A percentile compares a stretch with the other conserved stretches of the same genome.
These are phyloP conservation scores for Saturnispora diversa DNA, from an alignment of 805 yeast genomes.

Conservation along the genomic window DNA sequence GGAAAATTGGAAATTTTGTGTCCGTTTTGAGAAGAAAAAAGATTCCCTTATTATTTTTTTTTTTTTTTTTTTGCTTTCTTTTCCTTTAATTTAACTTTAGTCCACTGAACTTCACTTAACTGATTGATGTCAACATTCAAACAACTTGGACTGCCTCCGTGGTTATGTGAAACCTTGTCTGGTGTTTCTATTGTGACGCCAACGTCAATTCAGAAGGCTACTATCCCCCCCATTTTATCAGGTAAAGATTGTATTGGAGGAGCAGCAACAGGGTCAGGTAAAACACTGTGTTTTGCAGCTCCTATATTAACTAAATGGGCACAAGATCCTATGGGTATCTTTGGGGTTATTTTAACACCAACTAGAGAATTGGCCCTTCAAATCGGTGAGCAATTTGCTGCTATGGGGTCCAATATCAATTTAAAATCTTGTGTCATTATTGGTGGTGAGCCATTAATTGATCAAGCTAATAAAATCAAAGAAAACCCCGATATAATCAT, in stretches of 20 bases:
- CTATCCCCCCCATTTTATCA: conserved; percentile 76
- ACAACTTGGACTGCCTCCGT: conserved; percentile 66
- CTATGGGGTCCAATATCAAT: conserved; percentile 84
- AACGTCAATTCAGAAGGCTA: conserved; percentile 77
- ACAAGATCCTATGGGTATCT: conserved; percentile 88
- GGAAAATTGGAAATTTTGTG: too few species aligned
- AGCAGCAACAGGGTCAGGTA: conserved; percentile 97
- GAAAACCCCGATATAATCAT: conserved; percentile 86
- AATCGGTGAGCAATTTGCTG: conserved; percentile 93
- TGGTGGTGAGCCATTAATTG: conserved; percentile 93
- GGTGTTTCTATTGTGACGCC: conserved; percentile 82
- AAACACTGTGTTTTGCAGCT: conserved; percentile 95
- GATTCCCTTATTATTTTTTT: too few species aligned
- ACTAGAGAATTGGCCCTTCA: conserved; percentile 92
- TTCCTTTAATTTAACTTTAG: too few species aligned
- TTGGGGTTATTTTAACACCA: conserved; percentile 84
- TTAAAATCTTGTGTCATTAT: conserved; percentile 76
- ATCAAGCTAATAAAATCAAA: conserved; percentile 76
- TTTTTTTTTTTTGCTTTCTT: background rate
- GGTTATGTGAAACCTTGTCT: conserved; percentile 74
- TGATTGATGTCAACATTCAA: too few species aligned
- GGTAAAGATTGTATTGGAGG: conserved; percentile 97
- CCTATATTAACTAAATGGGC: conserved; percentile 96
- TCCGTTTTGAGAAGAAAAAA: too few species aligned
- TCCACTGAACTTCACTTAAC: too few species aligned